Evolutionary conservation across 2,329 filamentous ascomycete genomes (phyloP), one percentile per base, ranked within the genome.

Genomic region (Colletotrichum sp.): DNA sequence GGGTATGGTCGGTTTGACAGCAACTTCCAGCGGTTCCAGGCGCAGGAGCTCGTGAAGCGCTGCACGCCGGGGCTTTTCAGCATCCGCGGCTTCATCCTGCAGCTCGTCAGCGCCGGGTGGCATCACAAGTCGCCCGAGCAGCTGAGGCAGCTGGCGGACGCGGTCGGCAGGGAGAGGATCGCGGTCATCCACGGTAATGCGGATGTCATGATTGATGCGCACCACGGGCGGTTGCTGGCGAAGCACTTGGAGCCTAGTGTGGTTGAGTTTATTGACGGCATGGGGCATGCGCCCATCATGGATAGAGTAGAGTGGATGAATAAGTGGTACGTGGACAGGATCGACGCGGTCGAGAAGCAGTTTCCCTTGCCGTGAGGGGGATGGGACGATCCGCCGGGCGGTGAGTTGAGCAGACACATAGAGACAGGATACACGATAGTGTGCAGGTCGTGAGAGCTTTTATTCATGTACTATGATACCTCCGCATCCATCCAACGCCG

Each of bases 1-100:
- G 66, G 30, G 0, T 92, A 92, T 72, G 79, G 87, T 49, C 84
- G 83, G 11, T 98, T 97, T 83, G 90, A 90, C 6, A 95, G 89
- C 69, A 97, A 96, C 82, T 95, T 92, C 75, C 94, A 97, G 86
- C 93, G 96, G 7, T 96, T 96, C 81, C 93, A 94, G 30, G 95
- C 96, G 0, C 92, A 93, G 79, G 95, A 98, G 84, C 84, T 98
- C 78, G 88, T 87, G 81, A 98, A 98, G 87, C 89, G 94, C 22
- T 85, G 88, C 19, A 89, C 94, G 74, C 85, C 88, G 1, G 86
- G 88, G 1, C 87, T 87, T 8, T 96, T 95, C 82, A 91, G 90
- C 5, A 89, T 88, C 63, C 88, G 87, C 36, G 95, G 94, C 2
- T 95, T 97, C 83, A 82, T 97, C 36, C 87, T 95, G 79, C 96